Evolutionary conservation across 192 early-diverging fungal genomes (phyloP).

Genomic region (Nowakowskiella sp.): DNA sequence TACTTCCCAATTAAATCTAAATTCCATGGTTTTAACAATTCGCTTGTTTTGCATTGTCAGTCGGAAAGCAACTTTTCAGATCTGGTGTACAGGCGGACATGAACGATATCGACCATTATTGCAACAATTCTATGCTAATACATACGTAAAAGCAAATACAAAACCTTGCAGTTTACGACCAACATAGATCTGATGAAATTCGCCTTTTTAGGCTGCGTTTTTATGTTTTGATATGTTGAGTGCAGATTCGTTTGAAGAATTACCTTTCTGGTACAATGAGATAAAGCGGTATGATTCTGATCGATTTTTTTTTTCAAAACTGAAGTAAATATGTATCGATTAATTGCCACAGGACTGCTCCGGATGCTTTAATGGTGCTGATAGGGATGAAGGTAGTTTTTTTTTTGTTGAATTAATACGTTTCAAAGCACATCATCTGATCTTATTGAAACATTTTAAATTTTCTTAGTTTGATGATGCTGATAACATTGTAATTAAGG

Average conservation of each 20-base stretch:
- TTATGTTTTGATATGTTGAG: slow-evolving; percentile 47
- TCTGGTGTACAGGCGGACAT: slow-evolving; percentile 48
- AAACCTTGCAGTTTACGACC: slow-evolving; percentile 1
- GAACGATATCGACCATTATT: slow-evolving; percentile 43
- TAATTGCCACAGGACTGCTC: slow-evolving; percentile 19
- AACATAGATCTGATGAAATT: no score
- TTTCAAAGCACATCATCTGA: neutral
- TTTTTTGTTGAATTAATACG: neutral
- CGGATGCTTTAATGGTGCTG: slow-evolving; percentile 35
- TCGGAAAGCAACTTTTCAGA: slow-evolving; percentile 35
- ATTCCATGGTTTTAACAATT: slow-evolving; percentile 5
- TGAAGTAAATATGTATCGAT: neutral
- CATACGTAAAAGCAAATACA: slow-evolving; percentile 18
- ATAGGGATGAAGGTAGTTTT: slow-evolving; percentile 38
- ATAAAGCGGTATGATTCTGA: slow-evolving; percentile 28
- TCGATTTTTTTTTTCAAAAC: neutral
- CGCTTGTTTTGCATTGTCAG: slow-evolving; percentile 9
- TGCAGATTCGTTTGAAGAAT: slow-evolving; percentile 37
- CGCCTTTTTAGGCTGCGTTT: slow-evolving; percentile 30
- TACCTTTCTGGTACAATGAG: slow-evolving; percentile 52
- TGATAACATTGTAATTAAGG: slow-evolving; percentile 36
- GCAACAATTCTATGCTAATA: slow-evolving; percentile 43
- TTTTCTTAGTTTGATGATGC: slow-evolving; percentile 37
- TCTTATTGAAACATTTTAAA: neutral
- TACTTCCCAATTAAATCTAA: neutral